phyloP scores from a whole-genome alignment of 768 basidiomycete genomes.

The Psilocybe cyanescens region DNA sequence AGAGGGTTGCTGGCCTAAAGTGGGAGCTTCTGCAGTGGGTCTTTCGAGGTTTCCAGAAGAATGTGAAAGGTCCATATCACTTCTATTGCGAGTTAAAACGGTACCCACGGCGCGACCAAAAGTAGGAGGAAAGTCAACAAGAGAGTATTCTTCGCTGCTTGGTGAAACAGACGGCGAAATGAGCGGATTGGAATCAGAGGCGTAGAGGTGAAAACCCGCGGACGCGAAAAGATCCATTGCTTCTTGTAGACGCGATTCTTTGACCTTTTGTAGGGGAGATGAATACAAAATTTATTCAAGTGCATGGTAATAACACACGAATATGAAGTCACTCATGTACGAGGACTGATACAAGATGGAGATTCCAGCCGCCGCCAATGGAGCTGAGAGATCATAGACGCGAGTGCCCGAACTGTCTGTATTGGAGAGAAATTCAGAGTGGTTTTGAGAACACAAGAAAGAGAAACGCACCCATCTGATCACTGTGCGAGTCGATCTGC shows the following conservation, averaged over 20 bases:
- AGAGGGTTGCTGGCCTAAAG: conserved; percentile 20
- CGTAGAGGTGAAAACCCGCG: conserved; percentile 70
- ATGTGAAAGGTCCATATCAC: conserved; percentile 35
- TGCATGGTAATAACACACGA: conserved; percentile 48
- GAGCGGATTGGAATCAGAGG: conserved; percentile 42
- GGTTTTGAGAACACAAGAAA: conserved; percentile 10
- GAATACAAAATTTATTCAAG: conserved; percentile 10
- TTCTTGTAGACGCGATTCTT: conserved; percentile 64
- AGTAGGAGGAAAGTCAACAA: conserved; percentile 19
- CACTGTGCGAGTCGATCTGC: conserved; percentile 81
- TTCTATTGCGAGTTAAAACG: conserved; percentile 52
- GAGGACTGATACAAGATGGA: conserved; percentile 85
- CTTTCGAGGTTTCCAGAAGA: neutral
- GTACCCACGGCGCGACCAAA: conserved; percentile 31
- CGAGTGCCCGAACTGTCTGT: conserved; percentile 72
- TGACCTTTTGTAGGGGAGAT: conserved; percentile 49
- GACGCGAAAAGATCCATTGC: conserved; percentile 61
- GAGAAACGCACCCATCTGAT: conserved; percentile 58
- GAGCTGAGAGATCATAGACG: conserved; percentile 76
- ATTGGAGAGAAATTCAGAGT: conserved; percentile 4
- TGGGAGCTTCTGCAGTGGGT: neutral
- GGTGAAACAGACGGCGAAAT: conserved; percentile 30
- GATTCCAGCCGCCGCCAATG: conserved; percentile 75
- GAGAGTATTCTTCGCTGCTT: conserved; percentile 26
- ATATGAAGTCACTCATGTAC: conserved; percentile 83